Evolutionary conservation across 768 basidiomycete species (phyloP), one percentile per base, ranked within the genome.

Genomic region (Hericium coralloides): DNA sequence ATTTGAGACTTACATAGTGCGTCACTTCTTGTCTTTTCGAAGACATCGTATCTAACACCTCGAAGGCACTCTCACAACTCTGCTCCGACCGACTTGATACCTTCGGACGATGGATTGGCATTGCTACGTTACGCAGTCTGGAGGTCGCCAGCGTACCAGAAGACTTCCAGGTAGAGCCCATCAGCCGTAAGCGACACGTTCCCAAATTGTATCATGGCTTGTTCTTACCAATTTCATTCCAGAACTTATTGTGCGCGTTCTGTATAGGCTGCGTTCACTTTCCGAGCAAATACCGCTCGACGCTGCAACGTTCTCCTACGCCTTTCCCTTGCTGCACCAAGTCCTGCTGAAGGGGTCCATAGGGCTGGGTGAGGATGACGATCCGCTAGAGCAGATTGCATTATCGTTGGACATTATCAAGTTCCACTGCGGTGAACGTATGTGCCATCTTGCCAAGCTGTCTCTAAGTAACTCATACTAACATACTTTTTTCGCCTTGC

Each of bases 281-380:
- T 84, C 91, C 0, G 90, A 95, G 59, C 86, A 91, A 60, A 72
- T 80, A 0, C 83, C 92, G 0, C 86, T 98, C 52, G 92, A 95
- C 66, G 79, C 87, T 0, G 83, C 90, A 2, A 94, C 93, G 0
- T 95, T 90, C 70, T 83, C 89, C 0, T 91, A 94, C 62, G 71
- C 81, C 0, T 87, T 84, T 50, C 88, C 92, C 8, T 76, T 98
- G 12, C 71, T 98, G 4, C 80, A 74, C 10, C 79, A 80, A 48
- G 82, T 97, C 18, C 73, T 93, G 8, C 65, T 72, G 1, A 75
- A 76, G 25, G 92, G 92, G 5, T 93, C 92, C 0, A 73, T 94
- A 10, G 72, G 75, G 0, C 73, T 79, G 0, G 74, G 75, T 15
- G 82, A 89, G 48, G 84, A 83, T 43, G 92, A 93, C 43, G 87